A percentile compares a stretch with the other conserved stretches of the same genome.
phyloP scores from a whole-genome alignment of 2,329 filamentous ascomycete species.

The Salinomyces thailandicus region DNA sequence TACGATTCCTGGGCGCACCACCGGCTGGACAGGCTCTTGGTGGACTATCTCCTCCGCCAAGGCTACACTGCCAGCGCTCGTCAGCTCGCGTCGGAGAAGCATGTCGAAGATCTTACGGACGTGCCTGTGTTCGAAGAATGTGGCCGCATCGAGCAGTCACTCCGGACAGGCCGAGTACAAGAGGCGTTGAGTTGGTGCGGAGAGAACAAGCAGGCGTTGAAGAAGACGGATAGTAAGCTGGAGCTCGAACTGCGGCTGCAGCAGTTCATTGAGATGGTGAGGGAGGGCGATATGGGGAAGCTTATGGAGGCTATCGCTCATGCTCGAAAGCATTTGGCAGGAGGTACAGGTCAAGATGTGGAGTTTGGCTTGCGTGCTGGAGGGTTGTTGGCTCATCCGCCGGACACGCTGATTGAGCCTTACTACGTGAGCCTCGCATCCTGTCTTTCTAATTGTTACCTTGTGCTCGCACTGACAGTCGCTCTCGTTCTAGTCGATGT shows the following conservation, averaged over 20 bases:
- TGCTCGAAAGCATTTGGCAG: conserved; percentile 69
- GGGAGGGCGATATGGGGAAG: conserved; percentile 53
- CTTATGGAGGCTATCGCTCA: conserved; percentile 68
- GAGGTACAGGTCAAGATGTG: conserved; percentile 56
- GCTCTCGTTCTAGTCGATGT: conserved; percentile 49
- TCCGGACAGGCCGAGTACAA: conserved; percentile 57
- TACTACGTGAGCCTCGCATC: conserved; percentile 41
- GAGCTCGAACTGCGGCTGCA: conserved; percentile 91
- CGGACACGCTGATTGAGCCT: conserved; percentile 48
- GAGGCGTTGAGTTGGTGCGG: conserved; percentile 83
- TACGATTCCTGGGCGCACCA: conserved; percentile 85
- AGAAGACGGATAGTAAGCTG: conserved; percentile 77
- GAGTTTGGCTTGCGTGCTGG: conserved; percentile 64
- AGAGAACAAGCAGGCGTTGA: conserved; percentile 85
- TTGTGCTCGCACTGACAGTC: no score
- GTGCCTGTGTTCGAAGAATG: conserved; percentile 78
- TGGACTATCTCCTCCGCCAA: conserved; percentile 82
- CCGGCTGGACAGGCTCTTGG: conserved; percentile 70
- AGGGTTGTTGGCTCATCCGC: conserved; percentile 66
- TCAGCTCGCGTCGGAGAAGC: conserved; percentile 62
- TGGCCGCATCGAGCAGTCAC: conserved; percentile 62
- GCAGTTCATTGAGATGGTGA: conserved; percentile 85
- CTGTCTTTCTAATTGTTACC: not conserved
- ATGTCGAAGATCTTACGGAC: conserved; percentile 74
- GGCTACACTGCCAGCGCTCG: conserved; percentile 72